These are phyloP conservation scores for Zygnema circumcarinatum DNA, from an alignment of 139 green algal species.

Conservation along the genomic window DNA sequence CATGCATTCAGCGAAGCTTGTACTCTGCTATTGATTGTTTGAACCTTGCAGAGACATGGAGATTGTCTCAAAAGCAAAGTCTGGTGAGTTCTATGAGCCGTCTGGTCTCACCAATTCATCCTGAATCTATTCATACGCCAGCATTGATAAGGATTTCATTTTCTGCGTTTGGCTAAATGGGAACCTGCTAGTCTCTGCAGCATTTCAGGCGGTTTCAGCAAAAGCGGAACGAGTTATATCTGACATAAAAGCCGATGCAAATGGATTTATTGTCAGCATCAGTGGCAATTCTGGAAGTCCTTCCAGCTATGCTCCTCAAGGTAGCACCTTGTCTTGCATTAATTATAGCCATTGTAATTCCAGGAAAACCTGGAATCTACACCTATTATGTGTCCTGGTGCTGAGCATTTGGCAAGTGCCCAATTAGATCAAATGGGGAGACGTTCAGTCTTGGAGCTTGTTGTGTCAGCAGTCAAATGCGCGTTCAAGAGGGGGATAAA, in stretches of 20 bases:
- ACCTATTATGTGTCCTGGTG: not conserved
- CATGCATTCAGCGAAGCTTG: no score
- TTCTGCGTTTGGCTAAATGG: not conserved
- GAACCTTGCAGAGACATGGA: no score
- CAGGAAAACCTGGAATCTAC: not conserved
- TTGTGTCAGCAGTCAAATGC: no score
- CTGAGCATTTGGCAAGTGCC: not conserved
- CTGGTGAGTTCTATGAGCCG: not conserved
- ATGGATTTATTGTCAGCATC: slow-evolving; percentile 3
- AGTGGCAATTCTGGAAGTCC: slow-evolving; percentile 11
- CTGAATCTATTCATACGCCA: not conserved
- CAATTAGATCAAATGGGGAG: not conserved
- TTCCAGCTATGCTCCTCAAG: not conserved
- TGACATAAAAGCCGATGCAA: slow-evolving; percentile 3
- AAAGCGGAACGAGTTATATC: not conserved
- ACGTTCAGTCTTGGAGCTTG: no score
- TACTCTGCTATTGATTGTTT: no score
- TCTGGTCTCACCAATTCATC: not conserved
- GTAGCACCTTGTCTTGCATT: not conserved
- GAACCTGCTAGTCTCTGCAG: not conserved
- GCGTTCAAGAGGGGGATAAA: no score
- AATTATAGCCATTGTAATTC: not conserved
- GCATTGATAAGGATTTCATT: not conserved
- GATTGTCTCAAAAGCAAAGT: not conserved
- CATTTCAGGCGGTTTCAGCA: slow-evolving; percentile 2